These are phyloP conservation scores for Coffea eugenioides DNA, from an alignment of 257 asterid genomes.

Conservation along the genomic window DNA sequence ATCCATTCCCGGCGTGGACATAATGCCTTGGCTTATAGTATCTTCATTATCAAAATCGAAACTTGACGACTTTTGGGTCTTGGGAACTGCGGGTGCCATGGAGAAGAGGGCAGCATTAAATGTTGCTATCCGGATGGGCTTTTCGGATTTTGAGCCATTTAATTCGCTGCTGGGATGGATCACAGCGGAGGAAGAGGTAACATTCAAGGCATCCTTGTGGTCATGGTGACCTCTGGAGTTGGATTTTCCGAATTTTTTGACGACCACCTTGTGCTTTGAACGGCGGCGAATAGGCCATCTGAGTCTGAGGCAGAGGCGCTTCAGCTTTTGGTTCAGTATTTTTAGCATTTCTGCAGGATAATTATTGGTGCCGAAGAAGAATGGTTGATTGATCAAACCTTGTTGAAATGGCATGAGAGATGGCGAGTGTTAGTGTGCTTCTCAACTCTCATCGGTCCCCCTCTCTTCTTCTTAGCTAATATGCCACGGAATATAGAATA, in stretches of 20 bases:
- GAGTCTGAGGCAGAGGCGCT: slow-evolving; percentile 49
- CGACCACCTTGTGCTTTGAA: slow-evolving; percentile 49
- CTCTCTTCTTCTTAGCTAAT: neutral
- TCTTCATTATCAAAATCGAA: slow-evolving; percentile 34
- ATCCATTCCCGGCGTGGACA: slow-evolving; percentile 9
- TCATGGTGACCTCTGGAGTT: slow-evolving; percentile 33
- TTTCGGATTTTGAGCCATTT: slow-evolving; percentile 30
- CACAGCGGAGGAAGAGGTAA: slow-evolving; percentile 49
- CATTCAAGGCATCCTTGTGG: slow-evolving; percentile 16
- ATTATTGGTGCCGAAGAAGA: neutral
- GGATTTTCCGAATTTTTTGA: slow-evolving; percentile 55
- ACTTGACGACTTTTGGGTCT: slow-evolving; percentile 30
- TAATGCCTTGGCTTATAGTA: neutral
- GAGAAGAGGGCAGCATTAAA: slow-evolving; percentile 97
- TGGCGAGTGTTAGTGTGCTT: neutral
- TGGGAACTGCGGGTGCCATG: slow-evolving; percentile 89
- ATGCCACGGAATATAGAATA: slow-evolving; percentile 20
- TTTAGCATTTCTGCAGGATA: slow-evolving; percentile 36
- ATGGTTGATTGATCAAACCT: neutral
- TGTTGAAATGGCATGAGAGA: slow-evolving; percentile 7
- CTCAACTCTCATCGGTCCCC: slow-evolving; percentile 2
- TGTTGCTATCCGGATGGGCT: slow-evolving; percentile 57
- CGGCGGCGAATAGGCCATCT: slow-evolving; percentile 67
- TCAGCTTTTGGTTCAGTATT: slow-evolving; percentile 50
- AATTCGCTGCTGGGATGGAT: slow-evolving; percentile 64